Conservation (phyloP, 306 rosid genomes). For the Vigna angularis region DNA sequence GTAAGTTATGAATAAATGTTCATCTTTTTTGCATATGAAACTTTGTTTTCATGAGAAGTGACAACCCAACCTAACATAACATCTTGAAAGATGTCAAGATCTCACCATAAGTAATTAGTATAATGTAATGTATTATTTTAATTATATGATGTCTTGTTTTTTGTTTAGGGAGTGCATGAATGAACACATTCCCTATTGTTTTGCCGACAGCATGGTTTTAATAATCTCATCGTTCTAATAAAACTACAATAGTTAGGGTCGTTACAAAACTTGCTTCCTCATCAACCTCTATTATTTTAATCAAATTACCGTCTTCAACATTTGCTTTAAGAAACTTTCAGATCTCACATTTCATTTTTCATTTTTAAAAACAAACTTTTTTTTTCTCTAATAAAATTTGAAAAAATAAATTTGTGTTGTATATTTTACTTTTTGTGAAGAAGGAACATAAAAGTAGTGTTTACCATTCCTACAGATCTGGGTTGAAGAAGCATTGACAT, state of each 20-base stretch:
- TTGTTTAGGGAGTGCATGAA: not conserved
- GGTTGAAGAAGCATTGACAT: not conserved
- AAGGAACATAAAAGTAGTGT: not conserved
- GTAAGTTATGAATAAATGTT: not conserved
- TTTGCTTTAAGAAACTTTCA: conserved; percentile 10
- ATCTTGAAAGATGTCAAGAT: not conserved
- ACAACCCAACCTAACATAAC: conserved; percentile 17
- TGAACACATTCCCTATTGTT: not conserved
- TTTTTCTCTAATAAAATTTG: too few relatives aligned
- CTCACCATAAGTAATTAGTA: not conserved
- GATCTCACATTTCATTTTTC: not conserved
- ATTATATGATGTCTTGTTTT: not conserved
- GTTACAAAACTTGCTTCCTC: not conserved
- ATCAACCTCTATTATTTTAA: conserved; percentile 1
- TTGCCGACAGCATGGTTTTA: not conserved
- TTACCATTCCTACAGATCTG: conserved; percentile 29
- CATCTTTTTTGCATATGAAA: not conserved
- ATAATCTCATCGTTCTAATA: not conserved
- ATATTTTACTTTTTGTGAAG: not conserved
- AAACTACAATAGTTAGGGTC: not conserved
- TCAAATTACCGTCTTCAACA: not conserved
- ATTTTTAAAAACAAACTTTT: too few relatives aligned
- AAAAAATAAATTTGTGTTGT: not conserved
- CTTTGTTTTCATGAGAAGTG: conserved; percentile 27
- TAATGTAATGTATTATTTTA: not conserved